Base-by-base conservation (phyloP, 768 basidiomycete species). In the Rhodocollybia butyracea region DNA sequence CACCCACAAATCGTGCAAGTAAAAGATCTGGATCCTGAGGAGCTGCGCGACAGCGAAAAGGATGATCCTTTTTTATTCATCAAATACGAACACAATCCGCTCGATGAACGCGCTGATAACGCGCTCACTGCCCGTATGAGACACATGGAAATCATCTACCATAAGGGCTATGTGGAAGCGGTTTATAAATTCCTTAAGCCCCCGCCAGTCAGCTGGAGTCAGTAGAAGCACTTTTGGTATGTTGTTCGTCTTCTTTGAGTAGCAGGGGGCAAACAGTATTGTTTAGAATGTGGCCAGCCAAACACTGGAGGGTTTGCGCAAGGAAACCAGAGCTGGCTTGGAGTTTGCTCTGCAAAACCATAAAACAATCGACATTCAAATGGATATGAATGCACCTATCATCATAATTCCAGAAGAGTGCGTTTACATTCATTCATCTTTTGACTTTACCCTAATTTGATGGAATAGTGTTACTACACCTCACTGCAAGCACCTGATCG, bases 341-440 rank as follows among this genome's bases (percentile, higher is more conserved):
- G 96, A 98, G 73, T 89, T 89, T 71, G 96, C 96, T 0, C 71
- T 99, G 46, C 87, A 94, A 68, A 86, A 84, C 15, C 95, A 97
- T 77, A 96, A 94, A 76, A 98, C 97, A 1, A 77, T 98, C 41
- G 95, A 98, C 67, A 77, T 99, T n/a, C 90, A 92, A 60, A 83
- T 99, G 73, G 95, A 99, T 64, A 81, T 99, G 78, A 91, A 96
- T 63, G 94, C 97, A 0, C 97, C 97, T 5, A 84, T 99, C 61
- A 97, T 99, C 66, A 93, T 99, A 63, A 82, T 98, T 51, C 97
- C 97, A 1, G 96, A 98, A 73, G 86, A 92, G 93, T 94, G 66
- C 54, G 76, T 68, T 11, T 22, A 5, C 50, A 51, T 21, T 32
- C 27, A 24, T 55, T 40, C 29, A n/a, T n/a, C n/a, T n/a, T n/a